Base-by-base conservation (phyloP, 139 green algal species). In the Yamagishiella unicocca region DNA sequence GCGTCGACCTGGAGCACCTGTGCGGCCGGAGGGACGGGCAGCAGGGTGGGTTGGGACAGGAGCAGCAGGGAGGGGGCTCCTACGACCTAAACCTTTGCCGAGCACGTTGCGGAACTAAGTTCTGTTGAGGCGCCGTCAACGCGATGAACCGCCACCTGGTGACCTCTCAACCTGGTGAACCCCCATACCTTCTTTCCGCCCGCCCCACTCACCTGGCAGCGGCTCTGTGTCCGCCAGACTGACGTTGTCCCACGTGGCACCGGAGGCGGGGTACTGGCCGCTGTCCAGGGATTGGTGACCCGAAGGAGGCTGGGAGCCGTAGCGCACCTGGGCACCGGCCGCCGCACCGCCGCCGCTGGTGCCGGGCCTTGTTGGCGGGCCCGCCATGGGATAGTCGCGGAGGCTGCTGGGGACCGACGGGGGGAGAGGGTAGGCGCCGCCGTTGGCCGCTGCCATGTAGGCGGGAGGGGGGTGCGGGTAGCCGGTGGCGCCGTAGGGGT, bases 161-260 rank as follows among this genome's bases (percentile, higher is more conserved):
- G n/a, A n/a, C n/a, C n/a, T n/a, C n/a, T n/a, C n/a, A n/a, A n/a
- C n/a, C n/a, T n/a, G n/a, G n/a, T n/a, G n/a, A n/a, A n/a, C n/a
- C n/a, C n/a, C n/a, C n/a, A n/a, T n/a, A n/a, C n/a, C n/a, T n/a
- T n/a, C n/a, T n/a, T n/a, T n/a, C 64, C 64, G 17, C 12, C 2
- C n/a, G 10, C 19, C 64, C 10, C 10, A 72, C 27, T 17, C 25
- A 83, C 75, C 75, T 24, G 53, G 53, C 53, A 70, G 7, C 40
- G 80, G 45, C 66, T 86, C 80, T 33, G 64, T 77, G 27, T 86
- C 80, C 5, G 80, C 64, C 6, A 86, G 0, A 64, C 62, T 78
- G 31, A 53, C 80, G 45, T 29, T 68, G 43, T 86, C 80, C 80
- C 80, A 86, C 7, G n/a, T 17, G 37, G 43, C 21, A 10, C 29